A percentile compares a stretch with the other conserved stretches of the same genome.
These are phyloP conservation scores for Fraxinus sp. DNA, from an alignment of 305 asterid species.

Conservation along the genomic window DNA sequence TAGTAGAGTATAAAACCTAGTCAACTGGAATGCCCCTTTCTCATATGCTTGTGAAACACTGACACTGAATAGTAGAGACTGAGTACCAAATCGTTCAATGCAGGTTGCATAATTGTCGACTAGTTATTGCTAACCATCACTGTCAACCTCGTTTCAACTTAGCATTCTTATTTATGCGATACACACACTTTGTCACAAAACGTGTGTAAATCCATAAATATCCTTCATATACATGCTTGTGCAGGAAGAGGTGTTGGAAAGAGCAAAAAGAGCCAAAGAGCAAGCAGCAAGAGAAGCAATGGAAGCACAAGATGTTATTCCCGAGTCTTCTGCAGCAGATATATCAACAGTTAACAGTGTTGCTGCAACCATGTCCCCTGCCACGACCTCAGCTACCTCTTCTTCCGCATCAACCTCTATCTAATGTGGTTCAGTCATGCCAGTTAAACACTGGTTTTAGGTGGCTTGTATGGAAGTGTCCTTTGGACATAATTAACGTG, in stretches of 20 bases:
- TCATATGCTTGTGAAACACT: neutral
- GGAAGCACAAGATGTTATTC: neutral
- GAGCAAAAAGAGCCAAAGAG: neutral
- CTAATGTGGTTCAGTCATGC: neutral
- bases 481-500: neutral
- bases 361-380: neutral
- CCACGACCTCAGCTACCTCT: neutral
- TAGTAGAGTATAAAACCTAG: neutral
- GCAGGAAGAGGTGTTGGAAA: conserved; percentile 6
- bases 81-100: neutral
- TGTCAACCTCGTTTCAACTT: neutral
- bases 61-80: neutral
- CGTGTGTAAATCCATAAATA: neutral
- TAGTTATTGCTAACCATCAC: neutral
- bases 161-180: neutral
- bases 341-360: neutral
- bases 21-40: neutral
- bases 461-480: neutral
- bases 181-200: neutral
- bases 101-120: neutral
- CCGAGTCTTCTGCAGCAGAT: neutral
- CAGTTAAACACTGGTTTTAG: neutral
- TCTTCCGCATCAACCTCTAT: neutral
- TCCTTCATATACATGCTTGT: neutral
- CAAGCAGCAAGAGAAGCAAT: neutral